Evolutionary conservation across 2,329 filamentous ascomycete genomes (phyloP).

Genomic region (Paradendryphiella salina): DNA sequence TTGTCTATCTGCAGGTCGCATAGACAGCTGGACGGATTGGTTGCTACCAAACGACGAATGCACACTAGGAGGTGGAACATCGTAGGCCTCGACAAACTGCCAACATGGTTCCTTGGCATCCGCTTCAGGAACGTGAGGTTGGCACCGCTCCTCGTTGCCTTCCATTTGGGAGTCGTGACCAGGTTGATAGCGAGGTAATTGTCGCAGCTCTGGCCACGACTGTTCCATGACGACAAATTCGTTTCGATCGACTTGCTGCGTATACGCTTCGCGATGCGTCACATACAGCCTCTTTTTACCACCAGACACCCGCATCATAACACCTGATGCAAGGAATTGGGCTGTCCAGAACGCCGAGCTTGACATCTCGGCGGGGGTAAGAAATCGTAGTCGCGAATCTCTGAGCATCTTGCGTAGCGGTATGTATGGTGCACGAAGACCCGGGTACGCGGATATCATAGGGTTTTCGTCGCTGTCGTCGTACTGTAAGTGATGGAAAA

Average conservation of each 20-base stretch:
- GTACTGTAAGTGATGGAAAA: constrained; percentile 47
- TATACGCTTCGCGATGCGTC: constrained; percentile 73
- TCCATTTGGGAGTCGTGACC: constrained; percentile 46
- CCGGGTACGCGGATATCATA: constrained; percentile 49
- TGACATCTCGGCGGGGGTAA: constrained; percentile 71
- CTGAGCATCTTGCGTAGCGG: constrained; percentile 76
- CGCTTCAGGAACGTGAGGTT: constrained; percentile 58
- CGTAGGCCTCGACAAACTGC: constrained; percentile 67
- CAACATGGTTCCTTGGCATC: constrained; percentile 69
- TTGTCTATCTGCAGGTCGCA: constrained; percentile 41
- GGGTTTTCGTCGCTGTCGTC: constrained; percentile 35
- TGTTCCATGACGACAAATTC: constrained; percentile 16
- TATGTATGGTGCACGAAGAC: constrained; percentile 70
- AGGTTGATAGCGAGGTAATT: constrained; percentile 61
- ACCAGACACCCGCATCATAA: constrained; percentile 71
- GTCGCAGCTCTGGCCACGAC: constrained; percentile 68
- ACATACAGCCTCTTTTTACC: constrained; percentile 69
- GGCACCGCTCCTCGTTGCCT: constrained; percentile 44
- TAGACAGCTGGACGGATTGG: constrained; percentile 37
- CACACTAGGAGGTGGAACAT: constrained; percentile 56
- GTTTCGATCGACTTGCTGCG: constrained; percentile 60
- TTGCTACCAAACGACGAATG: constrained; percentile 52
- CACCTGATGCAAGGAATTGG: constrained; percentile 68
- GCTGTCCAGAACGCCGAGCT: constrained; percentile 73
- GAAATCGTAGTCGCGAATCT: constrained; percentile 70